These are phyloP conservation scores for Mycena capillaripes DNA, from an alignment of 768 basidiomycete species.

Conservation along the genomic window DNA sequence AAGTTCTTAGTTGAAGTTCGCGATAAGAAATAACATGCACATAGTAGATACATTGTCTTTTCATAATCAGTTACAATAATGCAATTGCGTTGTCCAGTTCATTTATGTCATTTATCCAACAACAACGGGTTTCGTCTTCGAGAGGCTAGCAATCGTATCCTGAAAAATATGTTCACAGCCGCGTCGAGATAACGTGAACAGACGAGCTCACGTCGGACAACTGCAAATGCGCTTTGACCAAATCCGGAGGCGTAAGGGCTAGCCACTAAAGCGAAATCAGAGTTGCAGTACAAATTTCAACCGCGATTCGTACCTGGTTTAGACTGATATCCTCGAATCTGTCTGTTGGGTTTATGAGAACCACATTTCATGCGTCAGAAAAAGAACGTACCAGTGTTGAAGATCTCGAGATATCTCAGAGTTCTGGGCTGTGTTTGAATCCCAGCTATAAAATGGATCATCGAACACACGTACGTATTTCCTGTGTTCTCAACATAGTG, in stretches of 20 bases:
- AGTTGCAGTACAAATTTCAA: not conserved
- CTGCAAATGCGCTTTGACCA: conserved; percentile 62
- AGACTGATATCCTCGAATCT: conserved; percentile 57
- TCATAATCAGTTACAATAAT: not conserved
- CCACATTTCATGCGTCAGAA: not conserved
- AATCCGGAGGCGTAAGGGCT: conserved; percentile 59
- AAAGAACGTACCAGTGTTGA: conserved; percentile 52
- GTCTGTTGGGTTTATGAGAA: conserved; percentile 35
- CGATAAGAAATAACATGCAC: not conserved
- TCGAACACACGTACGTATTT: conserved; percentile 48
- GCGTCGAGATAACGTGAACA: not conserved
- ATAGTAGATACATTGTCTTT: not conserved
- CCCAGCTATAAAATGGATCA: not conserved
- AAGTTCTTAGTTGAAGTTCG: not conserved
- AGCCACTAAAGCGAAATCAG: conserved; percentile 50
- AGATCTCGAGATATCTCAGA: conserved; percentile 63
- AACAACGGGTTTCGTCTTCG: conserved; percentile 36
- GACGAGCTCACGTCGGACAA: conserved; percentile 49
- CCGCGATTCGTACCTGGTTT: conserved; percentile 52
- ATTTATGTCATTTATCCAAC: conserved; percentile 5
- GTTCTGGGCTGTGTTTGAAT: conserved; percentile 40
- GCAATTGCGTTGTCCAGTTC: not conserved
- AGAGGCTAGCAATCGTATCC: conserved; percentile 37
- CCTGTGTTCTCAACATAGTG: conserved; percentile 71
- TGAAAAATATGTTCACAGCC: not conserved